Base-by-base conservation (phyloP, 257 asterid genomes). In the Salvia hispanica region DNA sequence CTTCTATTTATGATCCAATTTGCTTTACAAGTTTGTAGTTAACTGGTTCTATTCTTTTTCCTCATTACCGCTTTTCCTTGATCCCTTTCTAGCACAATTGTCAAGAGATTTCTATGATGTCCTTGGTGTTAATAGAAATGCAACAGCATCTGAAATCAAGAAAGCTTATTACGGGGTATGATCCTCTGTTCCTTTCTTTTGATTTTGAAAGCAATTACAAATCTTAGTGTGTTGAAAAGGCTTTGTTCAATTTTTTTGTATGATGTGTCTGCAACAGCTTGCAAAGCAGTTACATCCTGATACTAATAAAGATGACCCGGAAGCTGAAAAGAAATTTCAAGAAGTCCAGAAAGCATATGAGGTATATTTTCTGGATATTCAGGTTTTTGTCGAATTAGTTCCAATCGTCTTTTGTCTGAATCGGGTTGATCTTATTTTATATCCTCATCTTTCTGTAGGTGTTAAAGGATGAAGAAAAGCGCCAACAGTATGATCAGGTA, bases 251-350 rank as follows among this genome's bases (percentile, higher is more conserved):
- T 36, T 73, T 42, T 25, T 48, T 48, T 66, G 21, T 55, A 60
- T 58, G 48, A 37, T 78, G 60, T 54, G 74, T 37, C 33, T 66
- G 71, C 57, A 62, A 70, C 88, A 89, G 98, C 93, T 89, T 70
- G 98, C 98, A 44, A 92, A 92, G 76, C 78, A 74, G 76, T 81
- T 92, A 69, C 98, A 92, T 70, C 98, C 98, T 25, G 98, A 92
- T 78, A 88, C 91, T 58, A 92, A 92, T 75, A 90, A 90, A 82
- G 84, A 74, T 28, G 97, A 92, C 72, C 97, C 97, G 6, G 95
- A 88, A 73, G 93, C 98, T 70, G 87, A 82, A 74, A 77, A 53
- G 71, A 89, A 89, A 68, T 92, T 92, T 64, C 98, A 92, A 75
- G 96, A 90, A 78, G 88, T 92, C 69, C 96, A 88, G 72, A 87